Base-by-base conservation (phyloP, 148 eudicot genomes). In the Rhododendron williamsianum region DNA sequence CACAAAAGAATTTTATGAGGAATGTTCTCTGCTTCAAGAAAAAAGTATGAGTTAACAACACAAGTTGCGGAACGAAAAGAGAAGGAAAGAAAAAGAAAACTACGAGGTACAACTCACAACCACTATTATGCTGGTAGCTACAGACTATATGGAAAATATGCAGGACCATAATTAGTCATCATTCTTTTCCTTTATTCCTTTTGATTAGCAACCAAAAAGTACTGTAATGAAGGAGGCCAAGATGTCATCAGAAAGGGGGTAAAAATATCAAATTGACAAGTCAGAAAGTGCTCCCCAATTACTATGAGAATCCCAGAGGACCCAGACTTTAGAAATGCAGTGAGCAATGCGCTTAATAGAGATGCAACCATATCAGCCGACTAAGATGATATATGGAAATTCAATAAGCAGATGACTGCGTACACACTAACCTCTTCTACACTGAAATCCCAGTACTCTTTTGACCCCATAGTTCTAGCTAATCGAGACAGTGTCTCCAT, bases 361-460 rank as follows among this genome's bases (percentile, higher is more conserved):
- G 65, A 83, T 83, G 48, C 8, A 35, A 80, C 25, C 19, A 27
- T 52, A 49, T 71, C 48, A 49, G 27, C 46, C 13, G 6, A 72
- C 78, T 33, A 27, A 76, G 51, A 76, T 16, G n/a, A 18, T 9
- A 46, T 9, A 78, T 77, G n/a, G 27, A 12, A 78, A 84, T 38
- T 25, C 15, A 46, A 41, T 27, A 72, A 21, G 76, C 12, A 13
- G 16, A n/a, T n/a, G 35, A 71, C 33, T 41, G 3, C 54, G 51
- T 35, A 74, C 41, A 45, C 51, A 85, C 92, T n/a, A 71, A 92
- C 94, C 92, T 92, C 94, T 82, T 87, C 89, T 25, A 86, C 84
- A 4, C 84, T 87, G 83, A 88, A 89, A 43, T 92, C 92, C 94
- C 92, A 90, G 72, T 89, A 90, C 83, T 92, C 94, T 80, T 87